phyloP scores from a whole-genome alignment of 495 filamentous ascomycete species.

The Pseudotulostoma volvatum region DNA sequence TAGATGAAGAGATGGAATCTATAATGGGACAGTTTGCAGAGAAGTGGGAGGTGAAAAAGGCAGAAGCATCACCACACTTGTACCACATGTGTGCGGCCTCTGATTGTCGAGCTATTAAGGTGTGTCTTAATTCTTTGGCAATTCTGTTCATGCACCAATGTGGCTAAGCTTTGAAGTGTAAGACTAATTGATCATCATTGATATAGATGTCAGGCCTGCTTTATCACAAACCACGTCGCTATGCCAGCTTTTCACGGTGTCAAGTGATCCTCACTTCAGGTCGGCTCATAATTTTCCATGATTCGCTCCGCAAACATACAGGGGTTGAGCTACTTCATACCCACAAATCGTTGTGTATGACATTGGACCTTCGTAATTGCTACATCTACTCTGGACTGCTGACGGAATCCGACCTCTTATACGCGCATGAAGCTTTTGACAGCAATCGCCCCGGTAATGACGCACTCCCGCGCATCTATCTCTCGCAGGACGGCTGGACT shows the following conservation, averaged over 20 bases:
- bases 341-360: constrained; percentile 43
- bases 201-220: constrained; percentile 43
- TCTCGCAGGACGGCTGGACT: constrained; percentile 45
- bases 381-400: constrained; percentile 58
- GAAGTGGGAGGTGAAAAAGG: constrained; percentile 59
- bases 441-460: constrained; percentile 47
- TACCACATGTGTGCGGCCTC: constrained; percentile 56
- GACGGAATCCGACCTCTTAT: constrained; percentile 50
- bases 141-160: neutral
- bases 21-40: constrained; percentile 48
- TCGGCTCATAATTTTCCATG: constrained; percentile 47
- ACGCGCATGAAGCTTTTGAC: constrained; percentile 55
- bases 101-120: constrained; percentile 48
- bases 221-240: constrained; percentile 50
- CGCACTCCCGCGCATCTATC: constrained; percentile 47
- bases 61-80: constrained; percentile 45
- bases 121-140: constrained; percentile 9
- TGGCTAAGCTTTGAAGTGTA: neutral
- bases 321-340: constrained; percentile 44
- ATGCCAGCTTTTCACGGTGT: constrained; percentile 44
- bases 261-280: constrained; percentile 48
- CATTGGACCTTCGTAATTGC: constrained; percentile 47
- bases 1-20: constrained; percentile 58
- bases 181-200: too few relatives aligned
- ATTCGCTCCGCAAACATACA: constrained; percentile 37